These are phyloP conservation scores for Brassica juncea DNA, from an alignment of 345 rosid species.

Conservation along the genomic window DNA sequence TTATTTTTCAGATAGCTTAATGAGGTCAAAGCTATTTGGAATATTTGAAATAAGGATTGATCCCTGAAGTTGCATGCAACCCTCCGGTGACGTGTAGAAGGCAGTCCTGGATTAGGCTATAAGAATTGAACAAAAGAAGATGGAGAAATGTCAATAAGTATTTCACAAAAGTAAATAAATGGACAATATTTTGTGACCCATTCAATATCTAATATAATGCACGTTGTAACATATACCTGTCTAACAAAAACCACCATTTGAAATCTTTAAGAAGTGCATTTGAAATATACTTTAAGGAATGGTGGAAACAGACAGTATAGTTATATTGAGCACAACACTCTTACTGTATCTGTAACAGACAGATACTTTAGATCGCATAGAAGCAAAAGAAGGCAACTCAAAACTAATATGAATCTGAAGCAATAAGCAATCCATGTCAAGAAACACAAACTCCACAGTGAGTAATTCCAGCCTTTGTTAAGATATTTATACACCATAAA, in stretches of 20 bases:
- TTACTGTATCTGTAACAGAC: not conserved
- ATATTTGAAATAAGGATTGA: constrained; percentile 88
- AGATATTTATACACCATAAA: constrained; percentile 3
- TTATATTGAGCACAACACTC: not conserved
- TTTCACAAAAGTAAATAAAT: constrained; percentile 5
- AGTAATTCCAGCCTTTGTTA: not conserved
- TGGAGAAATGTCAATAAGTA: constrained; percentile 33
- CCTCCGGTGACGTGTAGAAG: constrained; percentile 85
- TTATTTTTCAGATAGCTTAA: constrained; percentile 83
- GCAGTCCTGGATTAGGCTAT: constrained; percentile 76
- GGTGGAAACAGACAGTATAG: constrained; percentile 13
- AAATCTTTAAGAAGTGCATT: not conserved
- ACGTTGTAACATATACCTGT: not conserved
- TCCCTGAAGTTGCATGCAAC: constrained; percentile 93
- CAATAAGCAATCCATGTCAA: constrained; percentile 21
- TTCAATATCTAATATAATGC: not conserved
- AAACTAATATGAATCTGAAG: constrained; percentile 8
- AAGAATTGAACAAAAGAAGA: constrained; percentile 41
- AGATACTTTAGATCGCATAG: not conserved
- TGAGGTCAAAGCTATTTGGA: constrained; percentile 90
- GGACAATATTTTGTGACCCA: not conserved
- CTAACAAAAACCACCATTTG: constrained; percentile 1
- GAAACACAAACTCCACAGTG: constrained; percentile 7
- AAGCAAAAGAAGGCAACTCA: constrained; percentile 4
- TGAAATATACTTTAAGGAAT: not conserved